These are phyloP conservation scores for Diaporthe amygdali DNA, from an alignment of 2,329 filamentous ascomycete genomes.

Conservation along the genomic window DNA sequence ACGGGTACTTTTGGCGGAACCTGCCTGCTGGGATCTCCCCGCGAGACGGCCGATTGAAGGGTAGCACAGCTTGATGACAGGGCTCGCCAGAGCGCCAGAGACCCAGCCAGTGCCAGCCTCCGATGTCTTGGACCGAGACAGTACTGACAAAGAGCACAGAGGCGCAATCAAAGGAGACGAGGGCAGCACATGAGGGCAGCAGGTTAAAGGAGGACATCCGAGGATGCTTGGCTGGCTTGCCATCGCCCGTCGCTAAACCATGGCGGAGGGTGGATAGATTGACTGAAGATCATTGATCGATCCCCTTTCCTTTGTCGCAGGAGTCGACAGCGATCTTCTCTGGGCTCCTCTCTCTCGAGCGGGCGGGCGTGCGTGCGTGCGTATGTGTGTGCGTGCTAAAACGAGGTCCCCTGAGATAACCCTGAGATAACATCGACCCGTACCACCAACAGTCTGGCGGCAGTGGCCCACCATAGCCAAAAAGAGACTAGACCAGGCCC, in stretches of 20 bases:
- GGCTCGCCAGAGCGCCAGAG: slow-evolving; percentile 7
- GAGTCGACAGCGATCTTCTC: neutral
- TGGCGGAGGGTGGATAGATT: slow-evolving; percentile 6
- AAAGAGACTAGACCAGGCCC: neutral
- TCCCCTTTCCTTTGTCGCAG: slow-evolving; percentile 10
- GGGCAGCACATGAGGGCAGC: neutral
- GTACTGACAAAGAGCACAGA: neutral
- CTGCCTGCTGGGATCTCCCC: slow-evolving; percentile 8
- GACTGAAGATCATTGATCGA: neutral
- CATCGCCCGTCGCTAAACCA: neutral
- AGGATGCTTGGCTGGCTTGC: slow-evolving; percentile 4
- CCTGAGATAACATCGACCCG: neutral
- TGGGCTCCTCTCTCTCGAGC: neutral
- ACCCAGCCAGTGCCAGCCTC: slow-evolving; percentile 9
- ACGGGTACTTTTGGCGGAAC: slow-evolving; percentile 2
- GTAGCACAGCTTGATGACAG: slow-evolving; percentile 9
- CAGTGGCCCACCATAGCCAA: neutral
- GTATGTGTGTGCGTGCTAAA: neutral
- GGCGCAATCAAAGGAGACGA: neutral
- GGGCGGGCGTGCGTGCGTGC: neutral
- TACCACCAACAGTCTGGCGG: neutral
- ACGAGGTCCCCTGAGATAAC: slow-evolving; percentile 9
- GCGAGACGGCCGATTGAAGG: neutral
- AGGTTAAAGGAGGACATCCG: neutral
- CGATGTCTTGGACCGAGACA: slow-evolving; percentile 13